These are phyloP conservation scores for Trichophyton equinum DNA, from an alignment of 2,329 filamentous ascomycete genomes.

Conservation along the genomic window DNA sequence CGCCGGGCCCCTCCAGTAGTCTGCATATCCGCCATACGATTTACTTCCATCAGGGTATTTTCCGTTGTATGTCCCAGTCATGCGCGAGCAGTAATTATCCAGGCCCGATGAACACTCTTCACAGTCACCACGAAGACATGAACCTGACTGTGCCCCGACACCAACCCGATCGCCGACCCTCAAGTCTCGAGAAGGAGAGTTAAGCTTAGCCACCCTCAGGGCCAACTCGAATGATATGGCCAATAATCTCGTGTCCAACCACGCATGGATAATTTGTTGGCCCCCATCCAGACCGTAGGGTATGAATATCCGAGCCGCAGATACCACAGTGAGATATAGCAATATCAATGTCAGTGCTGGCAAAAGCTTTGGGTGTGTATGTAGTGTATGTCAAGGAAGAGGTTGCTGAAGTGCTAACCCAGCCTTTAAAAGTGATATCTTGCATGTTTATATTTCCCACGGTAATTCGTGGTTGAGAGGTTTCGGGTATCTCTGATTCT, in stretches of 20 bases:
- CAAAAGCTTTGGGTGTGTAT: slow-evolving; percentile 19
- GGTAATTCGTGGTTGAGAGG: background rate
- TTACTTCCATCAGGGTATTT: slow-evolving; percentile 32
- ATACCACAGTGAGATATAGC: slow-evolving; percentile 72
- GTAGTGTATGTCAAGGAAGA: slow-evolving; percentile 22
- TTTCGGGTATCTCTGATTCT: too few species aligned
- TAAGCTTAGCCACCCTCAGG: slow-evolving; percentile 46
- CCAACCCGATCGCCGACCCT: slow-evolving; percentile 53
- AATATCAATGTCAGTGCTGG: slow-evolving; percentile 57
- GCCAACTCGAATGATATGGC: slow-evolving; percentile 55
- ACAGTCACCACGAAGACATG: slow-evolving; percentile 38
- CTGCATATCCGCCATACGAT: slow-evolving; percentile 54
- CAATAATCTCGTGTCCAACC: slow-evolving; percentile 52
- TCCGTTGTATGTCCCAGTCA: slow-evolving; percentile 27
- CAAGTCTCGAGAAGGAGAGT: slow-evolving; percentile 33
- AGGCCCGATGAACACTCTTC: slow-evolving; percentile 28
- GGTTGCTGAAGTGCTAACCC: slow-evolving; percentile 27
- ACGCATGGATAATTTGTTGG: slow-evolving; percentile 40
- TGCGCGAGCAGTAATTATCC: slow-evolving; percentile 31
- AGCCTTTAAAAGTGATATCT: slow-evolving; percentile 24
- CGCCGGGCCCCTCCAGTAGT: slow-evolving; percentile 41
- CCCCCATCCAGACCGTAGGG: slow-evolving; percentile 47
- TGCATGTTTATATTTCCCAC: background rate
- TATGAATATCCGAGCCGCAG: slow-evolving; percentile 61
- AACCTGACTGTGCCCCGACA: slow-evolving; percentile 51